Evolutionary conservation across 2,329 filamentous ascomycete genomes (phyloP).

Genomic region (Penicillium sp.): DNA sequence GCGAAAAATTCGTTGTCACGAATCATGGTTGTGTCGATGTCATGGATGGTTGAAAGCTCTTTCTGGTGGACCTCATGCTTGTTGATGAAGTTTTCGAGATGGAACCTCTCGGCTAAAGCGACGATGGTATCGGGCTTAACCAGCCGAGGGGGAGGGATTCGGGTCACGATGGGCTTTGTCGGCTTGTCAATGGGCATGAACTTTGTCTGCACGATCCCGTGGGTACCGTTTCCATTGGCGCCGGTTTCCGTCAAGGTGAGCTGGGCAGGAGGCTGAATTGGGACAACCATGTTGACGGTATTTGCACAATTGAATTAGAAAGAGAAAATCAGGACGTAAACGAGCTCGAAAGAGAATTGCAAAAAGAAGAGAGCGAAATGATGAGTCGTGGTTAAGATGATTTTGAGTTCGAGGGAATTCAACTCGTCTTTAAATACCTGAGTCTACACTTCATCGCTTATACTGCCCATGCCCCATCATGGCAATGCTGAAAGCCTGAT

Average conservation of each 20-base stretch:
- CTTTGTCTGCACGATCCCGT: not conserved
- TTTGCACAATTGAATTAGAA: not conserved
- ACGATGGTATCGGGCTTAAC: not conserved
- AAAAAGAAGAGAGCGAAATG: not conserved
- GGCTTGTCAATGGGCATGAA: not conserved
- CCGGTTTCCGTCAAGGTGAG: not conserved
- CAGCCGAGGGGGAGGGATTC: not conserved
- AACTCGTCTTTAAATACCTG: not conserved
- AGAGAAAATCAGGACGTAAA: not conserved
- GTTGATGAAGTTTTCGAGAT: not conserved
- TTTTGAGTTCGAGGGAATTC: not conserved
- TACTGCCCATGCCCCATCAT: not conserved
- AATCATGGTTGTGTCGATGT: not conserved
- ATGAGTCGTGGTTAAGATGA: not conserved
- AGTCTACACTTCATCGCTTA: not conserved
- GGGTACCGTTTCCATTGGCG: not conserved
- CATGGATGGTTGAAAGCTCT: not conserved
- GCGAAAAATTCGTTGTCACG: not conserved
- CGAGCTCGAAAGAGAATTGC: not conserved
- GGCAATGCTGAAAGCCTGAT: not conserved
- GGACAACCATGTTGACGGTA: not conserved
- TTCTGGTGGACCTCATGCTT: not conserved
- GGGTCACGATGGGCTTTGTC: not conserved
- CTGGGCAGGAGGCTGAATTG: not conserved
- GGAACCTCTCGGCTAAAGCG: not conserved